Base-by-base conservation (phyloP, 352 stramenopile species). In the Phytophthora pisi region DNA sequence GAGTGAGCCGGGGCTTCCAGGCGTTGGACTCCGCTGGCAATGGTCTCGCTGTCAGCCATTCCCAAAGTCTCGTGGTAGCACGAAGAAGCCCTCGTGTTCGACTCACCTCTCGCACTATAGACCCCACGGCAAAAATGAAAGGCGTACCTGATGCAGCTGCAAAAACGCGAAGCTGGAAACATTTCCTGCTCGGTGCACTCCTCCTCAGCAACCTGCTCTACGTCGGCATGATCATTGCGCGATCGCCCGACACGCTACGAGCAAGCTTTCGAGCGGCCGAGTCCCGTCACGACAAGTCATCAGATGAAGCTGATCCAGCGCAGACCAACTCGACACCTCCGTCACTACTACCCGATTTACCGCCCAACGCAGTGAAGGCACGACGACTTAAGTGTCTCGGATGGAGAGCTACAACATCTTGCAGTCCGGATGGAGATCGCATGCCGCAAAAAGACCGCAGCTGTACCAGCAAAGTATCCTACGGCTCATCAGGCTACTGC, bases 341-440 rank as follows among this genome's bases (percentile, higher is more conserved):
- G 18, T 36, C 24, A 10, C 18, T 30, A 3, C 9, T 15, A 30
- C 11, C 47, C 11, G 38, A 54, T 15, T 46, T 66, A 6, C 18
- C 26, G 16, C 45, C 4, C 2, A 51, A 61, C 36, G 23, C 40
- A 4, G 60, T 51, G 16, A 49, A 10, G 2, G 7, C 24, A n/a
- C 62, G 62, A 2, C 43, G 36, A 0, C 30, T 89, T 45, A 59
- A 74, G 36, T 92, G 84, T 23, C n/a, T 92, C 8, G 82, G 75
- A 2, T 92, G 84, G 84, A 82, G 77, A 50, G 71, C 80, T 28
- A 89, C 82, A 1, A 46, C 46, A 3, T 57, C 45, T 23, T 92
- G 84, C 31, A 72, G 63, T 43, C 75, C 79, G 15, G 64, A 70
- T 18, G 82, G 80, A 47, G n/a, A 31, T 31, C 79, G 79, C 2